Percentiles rank a stretch among this genome's conserved stretches.
Conservation (phyloP, 1,284 basidiomycete genomes). For the Phylloboletellus chloephorus region DNA sequence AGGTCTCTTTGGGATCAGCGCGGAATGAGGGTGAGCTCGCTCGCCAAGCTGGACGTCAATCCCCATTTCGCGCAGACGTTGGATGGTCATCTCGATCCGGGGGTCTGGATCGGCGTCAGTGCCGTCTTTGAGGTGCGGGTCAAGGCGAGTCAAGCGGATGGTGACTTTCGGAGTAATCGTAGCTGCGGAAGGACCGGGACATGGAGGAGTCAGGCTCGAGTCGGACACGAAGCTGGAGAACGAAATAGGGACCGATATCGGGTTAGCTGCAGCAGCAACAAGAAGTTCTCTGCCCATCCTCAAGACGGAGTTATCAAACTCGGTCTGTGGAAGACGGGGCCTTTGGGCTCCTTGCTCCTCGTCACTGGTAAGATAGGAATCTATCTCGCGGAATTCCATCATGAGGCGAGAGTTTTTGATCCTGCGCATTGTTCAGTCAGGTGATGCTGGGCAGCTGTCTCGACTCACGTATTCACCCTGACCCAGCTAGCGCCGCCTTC, state of each 20-base stretch:
- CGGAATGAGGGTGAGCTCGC: conserved; percentile 29
- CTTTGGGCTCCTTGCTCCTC: conserved; percentile 42
- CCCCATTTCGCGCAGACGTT: conserved; percentile 53
- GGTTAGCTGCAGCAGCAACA: conserved; percentile 55
- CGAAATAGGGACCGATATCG: conserved; percentile 23
- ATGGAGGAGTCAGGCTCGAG: conserved; percentile 22
- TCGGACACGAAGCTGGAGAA: conserved; percentile 15
- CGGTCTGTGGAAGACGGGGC: conserved; percentile 41
- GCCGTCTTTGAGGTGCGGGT: conserved; percentile 37
- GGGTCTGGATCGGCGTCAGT: conserved; percentile 38
- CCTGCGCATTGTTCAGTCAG: conserved; percentile 34
- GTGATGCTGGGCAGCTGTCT: not conserved
- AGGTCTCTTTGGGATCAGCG: conserved; percentile 18
- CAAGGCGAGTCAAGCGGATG: conserved; percentile 65
- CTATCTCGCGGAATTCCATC: conserved; percentile 74
- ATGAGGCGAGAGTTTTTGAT: conserved; percentile 71
- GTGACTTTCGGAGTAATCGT: conserved; percentile 40
- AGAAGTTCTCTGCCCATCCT: conserved; percentile 59
- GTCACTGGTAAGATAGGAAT: conserved; percentile 72
- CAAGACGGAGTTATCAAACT: conserved; percentile 68
- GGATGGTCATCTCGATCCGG: conserved; percentile 59
- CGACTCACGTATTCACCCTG: conserved; percentile 76
- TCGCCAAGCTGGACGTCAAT: conserved; percentile 68
- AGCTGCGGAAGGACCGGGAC: too few species aligned
- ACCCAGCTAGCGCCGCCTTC: conserved; percentile 72